These are phyloP conservation scores for Saccharum officinarum DNA, from an alignment of 176 grass and related monocot genomes.

Conservation along the genomic window DNA sequence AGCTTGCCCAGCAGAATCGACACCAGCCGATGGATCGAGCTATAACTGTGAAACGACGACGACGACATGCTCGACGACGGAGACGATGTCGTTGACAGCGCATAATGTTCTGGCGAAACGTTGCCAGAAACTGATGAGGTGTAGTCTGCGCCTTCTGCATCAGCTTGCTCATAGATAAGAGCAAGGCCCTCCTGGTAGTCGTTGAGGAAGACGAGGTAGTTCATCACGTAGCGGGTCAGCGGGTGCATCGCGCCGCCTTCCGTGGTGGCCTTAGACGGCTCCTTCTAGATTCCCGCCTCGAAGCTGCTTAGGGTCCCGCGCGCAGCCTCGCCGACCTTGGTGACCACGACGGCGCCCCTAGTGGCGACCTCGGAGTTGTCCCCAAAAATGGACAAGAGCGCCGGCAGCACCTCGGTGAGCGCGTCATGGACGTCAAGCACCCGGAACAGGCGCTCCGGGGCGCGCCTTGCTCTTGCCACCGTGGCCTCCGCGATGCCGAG, in stretches of 20 bases:
- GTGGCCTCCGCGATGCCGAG: slow-evolving; percentile 43
- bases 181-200: slow-evolving; percentile 53
- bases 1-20: slow-evolving; percentile 61
- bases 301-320: slow-evolving; percentile 29
- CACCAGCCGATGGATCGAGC: slow-evolving; percentile 43
- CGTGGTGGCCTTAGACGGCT: slow-evolving; percentile 29
- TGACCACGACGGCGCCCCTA: slow-evolving; percentile 13
- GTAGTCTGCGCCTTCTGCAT: not conserved
- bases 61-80: not conserved
- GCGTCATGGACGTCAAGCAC: slow-evolving; percentile 68
- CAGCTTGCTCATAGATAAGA: slow-evolving; percentile 14
- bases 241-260: slow-evolving; percentile 63
- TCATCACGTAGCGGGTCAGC: slow-evolving; percentile 83
- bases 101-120: not conserved
- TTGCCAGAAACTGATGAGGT: too few species aligned
- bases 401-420: slow-evolving; percentile 34
- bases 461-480: slow-evolving; percentile 41
- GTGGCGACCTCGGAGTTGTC: slow-evolving; percentile 14
- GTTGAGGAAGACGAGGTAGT: slow-evolving; percentile 71
- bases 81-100: too few species aligned
- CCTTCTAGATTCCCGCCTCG: slow-evolving; percentile 62
- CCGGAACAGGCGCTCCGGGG: slow-evolving; percentile 62
- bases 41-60: not conserved
- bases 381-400: slow-evolving; percentile 36
- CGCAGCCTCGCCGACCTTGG: slow-evolving; percentile 35